Evolutionary conservation across 2,329 filamentous ascomycete genomes (phyloP).

Genomic region (Aureobasidium sp.): DNA sequence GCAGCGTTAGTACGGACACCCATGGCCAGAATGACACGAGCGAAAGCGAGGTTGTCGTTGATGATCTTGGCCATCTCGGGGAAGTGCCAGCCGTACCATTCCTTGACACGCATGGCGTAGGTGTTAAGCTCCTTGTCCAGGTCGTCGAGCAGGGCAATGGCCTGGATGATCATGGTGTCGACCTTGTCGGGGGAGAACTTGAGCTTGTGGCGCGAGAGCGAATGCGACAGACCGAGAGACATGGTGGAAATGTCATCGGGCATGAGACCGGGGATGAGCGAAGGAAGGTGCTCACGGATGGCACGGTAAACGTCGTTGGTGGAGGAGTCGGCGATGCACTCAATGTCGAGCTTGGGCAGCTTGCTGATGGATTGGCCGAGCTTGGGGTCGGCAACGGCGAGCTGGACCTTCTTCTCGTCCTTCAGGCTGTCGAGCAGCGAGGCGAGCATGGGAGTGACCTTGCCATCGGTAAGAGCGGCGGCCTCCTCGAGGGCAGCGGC

Average conservation of each 20-base stretch:
- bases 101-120: conserved; percentile 98
- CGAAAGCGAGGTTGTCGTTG: conserved; percentile 93
- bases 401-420: conserved; percentile 92
- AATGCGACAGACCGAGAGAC: conserved; percentile 93
- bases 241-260: conserved; percentile 87
- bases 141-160: conserved; percentile 87
- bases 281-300: conserved; percentile 83
- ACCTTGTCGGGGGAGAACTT: conserved; percentile 99
- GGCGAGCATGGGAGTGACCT: conserved; percentile 73
- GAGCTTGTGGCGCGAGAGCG: conserved; percentile 91
- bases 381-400: conserved; percentile 90
- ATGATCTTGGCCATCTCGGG: conserved; percentile 95
- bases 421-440: conserved; percentile 82
- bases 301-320: conserved; percentile 89
- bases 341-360: conserved; percentile 78
- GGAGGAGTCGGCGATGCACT: conserved; percentile 71
- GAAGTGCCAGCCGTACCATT: conserved; percentile 99
- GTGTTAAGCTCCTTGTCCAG: conserved; percentile 98
- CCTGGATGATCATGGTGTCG: conserved; percentile 98
- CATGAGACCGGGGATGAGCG: conserved; percentile 80
- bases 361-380: conserved; percentile 87
- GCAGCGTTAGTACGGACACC: conserved; percentile 79
- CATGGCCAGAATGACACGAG: conserved; percentile 78
- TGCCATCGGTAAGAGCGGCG: conserved; percentile 80
- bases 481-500: conserved; percentile 86